Evolutionary conservation across 441 rosid genomes (phyloP), one percentile per base, ranked within the genome.

Genomic region (Erodium trifolium): DNA sequence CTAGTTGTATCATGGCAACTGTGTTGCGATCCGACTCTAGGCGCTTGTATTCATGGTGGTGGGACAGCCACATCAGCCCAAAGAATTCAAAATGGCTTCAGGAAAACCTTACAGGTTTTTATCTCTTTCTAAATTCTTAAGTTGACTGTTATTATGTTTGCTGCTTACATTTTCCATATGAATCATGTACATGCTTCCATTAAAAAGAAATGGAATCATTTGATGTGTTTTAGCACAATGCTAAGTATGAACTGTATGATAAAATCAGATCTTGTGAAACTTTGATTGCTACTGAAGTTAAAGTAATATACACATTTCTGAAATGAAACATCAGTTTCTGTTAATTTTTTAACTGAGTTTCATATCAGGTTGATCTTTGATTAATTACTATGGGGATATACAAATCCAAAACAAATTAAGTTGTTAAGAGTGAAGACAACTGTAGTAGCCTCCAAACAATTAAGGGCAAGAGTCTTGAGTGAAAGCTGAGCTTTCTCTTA

Each of bases 71-170:
- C 82, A 83, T 76, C 70, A 82, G 85, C 23, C 95, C 95, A n/a
- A 88, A 86, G 71, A 88, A 85, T 78, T 88, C 91, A 4, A 88
- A 88, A 79, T 88, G 94, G 94, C 90, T 88, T 77, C 94, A 88
- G 59, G 90, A 88, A n/a, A 88, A 88, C 84, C 94, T 88, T 77
- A 81, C 87, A 82, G 94, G 94, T 84, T 37, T 18, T 41, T 2
- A 37, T 37, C 68, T 72, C 67, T 43, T 53, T 35, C 71, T 53
- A 45, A 67, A 45, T 65, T 39, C 17, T 5, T 34, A 47, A 9
- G 64, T 17, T 55, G 19, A 18, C 23, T 16, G 19, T 63, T 31
- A 63, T 6, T 31, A 9, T 67, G 12, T 63, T 47, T 23, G 53
- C 35, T 31, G 41, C n/a, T 11, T 62, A 19, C n/a, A 27, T 63